Evolutionary conservation across 2,329 filamentous ascomycete genomes (phyloP), one percentile per base, ranked within the genome.

Genomic region (Acrodontium crateriforme): DNA sequence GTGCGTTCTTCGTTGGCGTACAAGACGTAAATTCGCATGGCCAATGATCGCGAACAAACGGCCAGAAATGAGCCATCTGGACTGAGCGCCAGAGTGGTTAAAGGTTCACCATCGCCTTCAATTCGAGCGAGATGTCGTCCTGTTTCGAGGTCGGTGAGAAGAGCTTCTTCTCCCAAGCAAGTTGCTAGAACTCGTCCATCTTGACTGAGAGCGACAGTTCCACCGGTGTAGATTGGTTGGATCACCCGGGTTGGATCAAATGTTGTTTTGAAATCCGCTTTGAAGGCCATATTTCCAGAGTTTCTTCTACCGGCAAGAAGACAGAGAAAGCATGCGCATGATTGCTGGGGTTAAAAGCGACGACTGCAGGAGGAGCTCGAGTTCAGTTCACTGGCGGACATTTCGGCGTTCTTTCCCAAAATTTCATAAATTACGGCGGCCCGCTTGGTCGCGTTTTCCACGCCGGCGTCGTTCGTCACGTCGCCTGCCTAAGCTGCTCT

Each of bases 191-290:
- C 71, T 45, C 72, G 71, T 28, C 84, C 84, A 57, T 73, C 72
- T 53, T 75, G 71, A 62, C 87, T 83, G 36, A 95, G 69, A 16
- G 82, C 74, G 34, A 92, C 74, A 40, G 80, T 78, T 23, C 89
- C 89, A 30, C 89, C 89, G 2, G 87, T 93, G 51, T 89, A 94
- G 27, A 95, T 87, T 12, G 89, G 89, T 45, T 84, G 80, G 31
- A 98, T 79, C 25, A 83, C 80, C 47, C 78, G 74, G 40, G 69
- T 69, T 33, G 78, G 71, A 49, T 91, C 81, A 54, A 94, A 98
- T 3, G 87, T 93, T 32, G 84, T 94, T 64, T 84, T 91, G 44
- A 67, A 55, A 21, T 60, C 60, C 36, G 66, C 56, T 53, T 67
- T 66, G 47, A 67, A 68, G 42, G 62, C 60, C 63, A 67, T 67